Evolutionary conservation across 345 rosid species (phyloP).

Genomic region (Boechera divaricarpa): DNA sequence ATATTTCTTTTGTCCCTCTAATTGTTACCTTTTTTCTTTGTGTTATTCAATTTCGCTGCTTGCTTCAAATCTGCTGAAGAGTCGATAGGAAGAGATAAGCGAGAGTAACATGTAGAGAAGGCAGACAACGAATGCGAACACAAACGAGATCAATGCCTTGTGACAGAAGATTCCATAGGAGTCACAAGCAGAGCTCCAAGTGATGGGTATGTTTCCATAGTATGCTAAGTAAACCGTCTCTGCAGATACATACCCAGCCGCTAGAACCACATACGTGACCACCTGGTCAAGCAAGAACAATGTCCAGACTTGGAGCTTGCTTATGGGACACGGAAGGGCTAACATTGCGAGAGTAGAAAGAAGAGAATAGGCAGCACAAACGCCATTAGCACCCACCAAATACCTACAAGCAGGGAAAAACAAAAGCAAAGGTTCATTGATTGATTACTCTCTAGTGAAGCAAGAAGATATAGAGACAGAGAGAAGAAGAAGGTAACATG

Average conservation of each 20-base stretch:
- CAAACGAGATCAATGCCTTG: slow-evolving; percentile 53
- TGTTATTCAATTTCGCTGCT: slow-evolving; percentile 10
- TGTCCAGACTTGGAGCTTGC: slow-evolving; percentile 72
- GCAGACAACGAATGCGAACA: slow-evolving; percentile 34
- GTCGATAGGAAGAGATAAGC: slow-evolving; percentile 39
- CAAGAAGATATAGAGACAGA: neutral
- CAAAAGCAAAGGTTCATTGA: slow-evolving; percentile 60
- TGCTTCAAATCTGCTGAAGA: slow-evolving; percentile 37
- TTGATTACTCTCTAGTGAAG: slow-evolving; percentile 50
- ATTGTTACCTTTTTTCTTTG: slow-evolving; percentile 1
- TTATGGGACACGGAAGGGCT: slow-evolving; percentile 58
- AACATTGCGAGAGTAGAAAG: slow-evolving; percentile 33
- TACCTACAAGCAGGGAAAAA: slow-evolving; percentile 60
- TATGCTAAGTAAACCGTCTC: slow-evolving; percentile 70
- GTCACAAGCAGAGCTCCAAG: slow-evolving; percentile 48
- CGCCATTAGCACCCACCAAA: slow-evolving; percentile 40
- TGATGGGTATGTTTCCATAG: slow-evolving; percentile 61
- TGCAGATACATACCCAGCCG: slow-evolving; percentile 60
- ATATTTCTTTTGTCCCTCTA: neutral
- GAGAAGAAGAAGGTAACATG: slow-evolving; percentile 48
- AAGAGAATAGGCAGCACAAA: slow-evolving; percentile 37
- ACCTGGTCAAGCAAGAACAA: slow-evolving; percentile 69
- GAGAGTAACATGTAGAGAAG: slow-evolving; percentile 34
- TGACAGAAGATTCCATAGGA: slow-evolving; percentile 43
- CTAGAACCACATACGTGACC: slow-evolving; percentile 67